phyloP scores from a whole-genome alignment of 345 rosid species.

The Eucalyptus guilfoylei region DNA sequence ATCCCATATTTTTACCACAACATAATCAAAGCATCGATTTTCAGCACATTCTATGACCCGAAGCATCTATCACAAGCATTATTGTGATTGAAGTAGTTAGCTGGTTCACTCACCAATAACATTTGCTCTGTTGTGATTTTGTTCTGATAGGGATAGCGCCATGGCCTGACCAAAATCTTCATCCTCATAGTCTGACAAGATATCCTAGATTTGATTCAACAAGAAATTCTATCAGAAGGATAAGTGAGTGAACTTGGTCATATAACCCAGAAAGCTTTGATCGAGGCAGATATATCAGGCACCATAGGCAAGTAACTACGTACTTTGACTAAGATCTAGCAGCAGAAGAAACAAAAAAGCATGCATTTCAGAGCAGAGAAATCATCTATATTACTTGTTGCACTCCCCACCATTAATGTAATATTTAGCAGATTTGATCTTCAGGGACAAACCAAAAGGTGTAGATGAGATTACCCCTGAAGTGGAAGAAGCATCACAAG shows the following conservation, averaged over 20 bases:
- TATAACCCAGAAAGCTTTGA: not conserved
- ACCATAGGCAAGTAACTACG: not conserved
- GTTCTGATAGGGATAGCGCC: constrained; percentile 67
- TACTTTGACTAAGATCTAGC: not conserved
- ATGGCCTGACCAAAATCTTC: constrained; percentile 77
- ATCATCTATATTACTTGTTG: not conserved
- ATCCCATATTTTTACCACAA: not conserved
- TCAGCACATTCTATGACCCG: not conserved
- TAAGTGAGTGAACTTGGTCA: not conserved
- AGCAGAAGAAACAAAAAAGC: not conserved
- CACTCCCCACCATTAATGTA: not conserved
- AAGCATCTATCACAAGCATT: not conserved
- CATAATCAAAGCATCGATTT: not conserved
- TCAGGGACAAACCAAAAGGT: not conserved
- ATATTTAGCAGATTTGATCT: not conserved
- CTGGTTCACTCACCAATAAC: constrained; percentile 36
- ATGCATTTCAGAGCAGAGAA: not conserved
- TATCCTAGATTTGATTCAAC: constrained; percentile 26
- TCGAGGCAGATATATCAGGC: not conserved
- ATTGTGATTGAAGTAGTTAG: not conserved
- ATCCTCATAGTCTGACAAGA: constrained; percentile 37
- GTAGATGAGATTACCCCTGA: constrained; percentile 41
- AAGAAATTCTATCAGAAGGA: not conserved
- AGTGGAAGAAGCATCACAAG: constrained; percentile 39
- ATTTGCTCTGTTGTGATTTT: constrained; percentile 21